A percentile compares a stretch with the other conserved stretches of the same genome.
Evolutionary conservation across 345 rosid genomes (phyloP).

Genomic region (Euphorbia tirucalli): DNA sequence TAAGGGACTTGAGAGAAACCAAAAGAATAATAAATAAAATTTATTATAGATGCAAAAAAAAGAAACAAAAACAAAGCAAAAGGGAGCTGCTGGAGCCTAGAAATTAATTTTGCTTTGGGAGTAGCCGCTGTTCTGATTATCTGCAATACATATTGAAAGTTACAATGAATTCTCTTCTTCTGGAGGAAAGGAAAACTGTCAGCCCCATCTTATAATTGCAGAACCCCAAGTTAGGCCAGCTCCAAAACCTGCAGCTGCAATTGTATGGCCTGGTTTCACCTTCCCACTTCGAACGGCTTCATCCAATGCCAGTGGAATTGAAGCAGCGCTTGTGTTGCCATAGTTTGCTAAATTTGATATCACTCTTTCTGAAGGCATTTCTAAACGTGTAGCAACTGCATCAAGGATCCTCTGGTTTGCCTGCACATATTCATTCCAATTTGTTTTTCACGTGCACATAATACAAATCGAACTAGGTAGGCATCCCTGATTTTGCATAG

Average conservation of each 20-base stretch:
- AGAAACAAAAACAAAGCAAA: no score
- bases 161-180: conserved; percentile 13
- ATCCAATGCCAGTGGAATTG: conserved; percentile 90
- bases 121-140: conserved; percentile 13
- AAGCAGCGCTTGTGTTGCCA: conserved; percentile 92
- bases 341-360: conserved; percentile 84
- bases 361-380: conserved; percentile 73
- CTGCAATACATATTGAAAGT: conserved; percentile 12
- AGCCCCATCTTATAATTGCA: conserved; percentile 82
- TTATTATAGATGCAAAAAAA: conserved; percentile 21
- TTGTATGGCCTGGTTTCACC: conserved; percentile 72
- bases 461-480: no score
- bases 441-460: no score
- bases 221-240: conserved; percentile 98
- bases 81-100: conserved; percentile 12
- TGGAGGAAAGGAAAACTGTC: conserved; percentile 22
- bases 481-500: no score
- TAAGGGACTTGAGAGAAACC: neutral
- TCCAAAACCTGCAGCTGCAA: conserved; percentile 87
- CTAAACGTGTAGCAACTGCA: conserved; percentile 74
- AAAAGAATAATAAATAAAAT: conserved; percentile 18
- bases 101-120: no score
- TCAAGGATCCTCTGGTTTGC: conserved; percentile 97
- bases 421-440: conserved; percentile 57
- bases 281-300: conserved; percentile 87